Evolutionary conservation across 2,329 filamentous ascomycete genomes (phyloP).

Genomic region (Sporothrix euskadiensis): DNA sequence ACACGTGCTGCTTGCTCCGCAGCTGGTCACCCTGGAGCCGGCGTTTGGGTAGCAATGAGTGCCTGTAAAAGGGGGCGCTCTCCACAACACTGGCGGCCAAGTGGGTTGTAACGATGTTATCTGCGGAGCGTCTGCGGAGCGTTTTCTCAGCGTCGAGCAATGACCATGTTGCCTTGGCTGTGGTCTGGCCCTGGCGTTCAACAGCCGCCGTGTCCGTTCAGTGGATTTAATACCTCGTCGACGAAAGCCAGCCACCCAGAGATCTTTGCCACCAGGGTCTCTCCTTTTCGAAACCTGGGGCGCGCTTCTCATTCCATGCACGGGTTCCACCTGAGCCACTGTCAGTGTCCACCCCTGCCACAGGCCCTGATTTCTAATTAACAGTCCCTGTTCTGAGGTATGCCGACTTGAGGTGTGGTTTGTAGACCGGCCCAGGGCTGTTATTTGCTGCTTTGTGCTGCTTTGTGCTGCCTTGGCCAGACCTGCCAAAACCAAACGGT

Average conservation of each 20-base stretch:
- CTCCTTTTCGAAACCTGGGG: constrained; percentile 24
- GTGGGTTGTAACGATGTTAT: constrained; percentile 10
- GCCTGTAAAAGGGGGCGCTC: neutral
- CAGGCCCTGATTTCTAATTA: constrained; percentile 19
- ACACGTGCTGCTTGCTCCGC: constrained; percentile 15
- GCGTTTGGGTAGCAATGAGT: neutral
- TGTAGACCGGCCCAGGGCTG: constrained; percentile 5
- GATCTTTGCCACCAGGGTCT: constrained; percentile 6
- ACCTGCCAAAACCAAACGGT: neutral
- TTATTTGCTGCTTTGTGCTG: neutral
- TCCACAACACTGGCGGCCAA: constrained; percentile 1
- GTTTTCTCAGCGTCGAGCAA: neutral
- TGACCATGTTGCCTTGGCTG: neutral
- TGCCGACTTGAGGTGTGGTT: neutral
- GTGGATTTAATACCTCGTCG: neutral
- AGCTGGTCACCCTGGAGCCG: neutral
- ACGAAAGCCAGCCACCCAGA: constrained; percentile 16
- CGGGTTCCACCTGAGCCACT: constrained; percentile 22
- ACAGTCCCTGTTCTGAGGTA: neutral
- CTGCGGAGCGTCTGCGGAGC: constrained; percentile 17
- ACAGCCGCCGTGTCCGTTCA: neutral
- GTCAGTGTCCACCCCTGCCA: constrained; percentile 22
- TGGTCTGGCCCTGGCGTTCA: neutral
- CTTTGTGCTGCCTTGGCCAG: neutral
- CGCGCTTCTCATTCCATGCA: constrained; percentile 24